Evolutionary conservation across 768 basidiomycete species (phyloP).

Genomic region (Ramaria sp.): DNA sequence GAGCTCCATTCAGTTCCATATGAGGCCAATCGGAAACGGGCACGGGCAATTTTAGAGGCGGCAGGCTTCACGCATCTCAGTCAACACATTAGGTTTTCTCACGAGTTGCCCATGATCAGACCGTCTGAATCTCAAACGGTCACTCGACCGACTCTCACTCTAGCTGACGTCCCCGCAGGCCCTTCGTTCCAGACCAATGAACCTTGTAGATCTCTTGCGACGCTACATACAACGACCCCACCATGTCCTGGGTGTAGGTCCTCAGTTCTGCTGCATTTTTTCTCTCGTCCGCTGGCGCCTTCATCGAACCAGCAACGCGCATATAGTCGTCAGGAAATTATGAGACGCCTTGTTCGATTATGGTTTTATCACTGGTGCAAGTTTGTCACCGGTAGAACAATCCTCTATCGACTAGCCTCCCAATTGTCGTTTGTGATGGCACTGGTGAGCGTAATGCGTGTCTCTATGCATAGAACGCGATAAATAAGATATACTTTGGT

Average conservation of each 20-base stretch:
- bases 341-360: background rate
- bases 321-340: background rate
- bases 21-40: slow-evolving; percentile 6
- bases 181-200: background rate
- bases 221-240: slow-evolving; percentile 12
- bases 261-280: slow-evolving; percentile 11
- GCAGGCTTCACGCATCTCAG: slow-evolving; percentile 10
- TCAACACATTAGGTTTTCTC: slow-evolving; percentile 4
- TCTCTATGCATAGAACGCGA: background rate
- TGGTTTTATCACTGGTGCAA: slow-evolving; percentile 4
- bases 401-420: slow-evolving; percentile 3
- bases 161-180: background rate
- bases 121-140: background rate
- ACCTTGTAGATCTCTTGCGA: background rate
- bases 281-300: slow-evolving; percentile 2
- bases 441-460: slow-evolving; percentile 8
- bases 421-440: slow-evolving; percentile 12
- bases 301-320: background rate
- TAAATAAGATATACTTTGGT: background rate
- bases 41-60: slow-evolving; percentile 10
- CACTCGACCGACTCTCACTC: slow-evolving; percentile 3
- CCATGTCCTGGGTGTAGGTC: slow-evolving; percentile 15
- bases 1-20: background rate
- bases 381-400: slow-evolving; percentile 7
- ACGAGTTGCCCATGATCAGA: background rate